A percentile compares a stretch with the other conserved stretches of the same genome.
Evolutionary conservation across 1,139 yeast genomes (phyloP).

Genomic region (Diutina scorzettiae): DNA sequence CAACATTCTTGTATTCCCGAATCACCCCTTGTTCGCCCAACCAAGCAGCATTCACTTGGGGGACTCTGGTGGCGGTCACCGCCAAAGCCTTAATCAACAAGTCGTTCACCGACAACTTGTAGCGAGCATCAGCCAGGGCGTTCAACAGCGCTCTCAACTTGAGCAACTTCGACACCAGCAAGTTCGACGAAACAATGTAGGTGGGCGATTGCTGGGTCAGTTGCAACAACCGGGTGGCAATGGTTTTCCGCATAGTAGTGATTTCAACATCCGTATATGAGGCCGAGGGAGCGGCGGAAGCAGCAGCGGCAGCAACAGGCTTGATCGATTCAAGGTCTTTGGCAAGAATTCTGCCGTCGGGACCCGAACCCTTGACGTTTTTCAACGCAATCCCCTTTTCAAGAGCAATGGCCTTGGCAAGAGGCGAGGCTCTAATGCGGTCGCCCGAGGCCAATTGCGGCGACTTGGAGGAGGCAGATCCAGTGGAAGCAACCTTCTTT

Average conservation of each 20-base stretch:
- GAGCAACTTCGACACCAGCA: slow-evolving; percentile 80
- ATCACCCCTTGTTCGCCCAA: slow-evolving; percentile 79
- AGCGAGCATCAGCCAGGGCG: slow-evolving; percentile 74
- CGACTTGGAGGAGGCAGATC: slow-evolving; percentile 14
- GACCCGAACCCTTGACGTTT: slow-evolving; percentile 85
- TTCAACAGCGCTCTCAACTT: slow-evolving; percentile 88
- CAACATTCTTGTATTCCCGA: slow-evolving; percentile 86
- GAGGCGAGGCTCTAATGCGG: slow-evolving; percentile 88
- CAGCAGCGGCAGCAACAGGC: slow-evolving; percentile 33
- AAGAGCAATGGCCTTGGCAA: slow-evolving; percentile 87
- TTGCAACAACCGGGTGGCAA: slow-evolving; percentile 77
- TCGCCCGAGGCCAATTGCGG: slow-evolving; percentile 19
- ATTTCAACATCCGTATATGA: slow-evolving; percentile 75
- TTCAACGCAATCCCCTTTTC: slow-evolving; percentile 85
- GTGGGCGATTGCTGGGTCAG: slow-evolving; percentile 86
- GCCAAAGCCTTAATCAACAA: slow-evolving; percentile 90
- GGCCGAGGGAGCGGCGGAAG: slow-evolving; percentile 43
- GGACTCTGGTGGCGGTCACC: slow-evolving; percentile 79
- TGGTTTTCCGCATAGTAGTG: slow-evolving; percentile 86
- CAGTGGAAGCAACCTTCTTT: slow-evolving; percentile 11
- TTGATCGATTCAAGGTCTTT: slow-evolving; percentile 66
- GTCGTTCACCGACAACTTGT: slow-evolving; percentile 89
- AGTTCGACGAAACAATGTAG: slow-evolving; percentile 77
- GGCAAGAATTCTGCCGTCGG: slow-evolving; percentile 86
- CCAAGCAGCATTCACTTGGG: slow-evolving; percentile 92